Conservation (phyloP, 192 early-diverging fungal species). For the Linnemannia zychae region DNA sequence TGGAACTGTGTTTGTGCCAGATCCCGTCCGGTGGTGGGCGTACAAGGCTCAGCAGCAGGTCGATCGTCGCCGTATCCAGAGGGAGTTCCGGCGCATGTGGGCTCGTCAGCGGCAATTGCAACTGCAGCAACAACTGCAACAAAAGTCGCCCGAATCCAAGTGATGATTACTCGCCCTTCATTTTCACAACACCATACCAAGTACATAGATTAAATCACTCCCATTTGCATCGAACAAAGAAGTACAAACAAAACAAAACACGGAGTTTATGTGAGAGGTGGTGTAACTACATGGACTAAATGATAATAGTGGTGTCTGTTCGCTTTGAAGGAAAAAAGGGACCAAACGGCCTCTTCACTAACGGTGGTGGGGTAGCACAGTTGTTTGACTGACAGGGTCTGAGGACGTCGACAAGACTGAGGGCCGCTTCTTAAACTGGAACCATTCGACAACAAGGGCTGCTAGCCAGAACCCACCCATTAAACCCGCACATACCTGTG, state of each 20-base stretch:
- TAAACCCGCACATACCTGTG: slow-evolving; percentile 37
- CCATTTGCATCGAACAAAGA: neutral
- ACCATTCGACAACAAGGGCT: slow-evolving; percentile 3
- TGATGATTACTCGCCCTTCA: neutral
- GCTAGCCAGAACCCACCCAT: slow-evolving; percentile 48
- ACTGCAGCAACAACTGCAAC: neutral
- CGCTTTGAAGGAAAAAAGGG: no score
- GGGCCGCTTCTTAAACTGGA: slow-evolving; percentile 28
- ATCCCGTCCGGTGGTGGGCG: slow-evolving; percentile 54
- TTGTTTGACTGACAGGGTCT: neutral
- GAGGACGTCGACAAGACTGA: neutral
- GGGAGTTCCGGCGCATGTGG: slow-evolving; percentile 1
- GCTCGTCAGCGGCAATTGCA: neutral
- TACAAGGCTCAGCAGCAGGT: slow-evolving; percentile 38
- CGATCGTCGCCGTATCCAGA: slow-evolving; percentile 25
- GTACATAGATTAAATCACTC: neutral
- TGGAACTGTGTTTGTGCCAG: slow-evolving; percentile 45
- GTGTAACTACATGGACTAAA: no score
- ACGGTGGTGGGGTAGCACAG: neutral
- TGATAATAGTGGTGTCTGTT: no score
- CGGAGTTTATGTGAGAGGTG: no score
- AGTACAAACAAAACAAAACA: neutral
- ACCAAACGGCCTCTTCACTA: no score
- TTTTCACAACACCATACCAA: neutral
- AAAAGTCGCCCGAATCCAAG: neutral